These are phyloP conservation scores for Termitomyces sp. DNA, from an alignment of 768 basidiomycete species.

Conservation along the genomic window DNA sequence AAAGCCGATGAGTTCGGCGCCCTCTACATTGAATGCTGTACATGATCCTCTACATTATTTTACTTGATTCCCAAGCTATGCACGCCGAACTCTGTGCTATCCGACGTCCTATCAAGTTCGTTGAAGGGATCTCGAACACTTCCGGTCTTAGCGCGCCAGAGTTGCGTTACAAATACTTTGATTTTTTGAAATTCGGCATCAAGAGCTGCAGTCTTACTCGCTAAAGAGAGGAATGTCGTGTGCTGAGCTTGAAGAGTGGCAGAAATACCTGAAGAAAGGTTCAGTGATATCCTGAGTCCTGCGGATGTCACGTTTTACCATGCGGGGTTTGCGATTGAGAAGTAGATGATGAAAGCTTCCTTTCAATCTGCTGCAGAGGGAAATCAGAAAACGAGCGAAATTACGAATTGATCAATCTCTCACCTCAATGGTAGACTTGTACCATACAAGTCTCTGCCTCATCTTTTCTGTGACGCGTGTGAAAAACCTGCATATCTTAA, in stretches of 20 bases:
- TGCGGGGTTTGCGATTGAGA: slow-evolving; percentile 72
- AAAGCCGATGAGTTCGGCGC: not conserved
- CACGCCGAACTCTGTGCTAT: slow-evolving; percentile 35
- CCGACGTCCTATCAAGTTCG: slow-evolving; percentile 29
- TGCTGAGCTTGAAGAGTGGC: slow-evolving; percentile 80
- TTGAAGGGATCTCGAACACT: slow-evolving; percentile 83
- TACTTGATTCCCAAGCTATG: slow-evolving; percentile 37
- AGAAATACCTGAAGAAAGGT: slow-evolving; percentile 43
- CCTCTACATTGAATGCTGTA: not conserved
- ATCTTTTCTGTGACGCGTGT: slow-evolving; percentile 66
- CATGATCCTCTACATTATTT: not conserved
- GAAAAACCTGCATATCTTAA: slow-evolving; percentile 53
- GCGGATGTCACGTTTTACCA: slow-evolving; percentile 32
- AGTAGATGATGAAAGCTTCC: slow-evolving; percentile 67
- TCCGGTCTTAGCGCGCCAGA: slow-evolving; percentile 77
- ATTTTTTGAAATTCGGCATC: slow-evolving; percentile 75
- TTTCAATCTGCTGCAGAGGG: slow-evolving; percentile 66
- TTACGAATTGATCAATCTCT: slow-evolving; percentile 2
- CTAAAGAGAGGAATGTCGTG: slow-evolving; percentile 69
- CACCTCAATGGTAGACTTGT: slow-evolving; percentile 78
- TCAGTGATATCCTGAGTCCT: not conserved
- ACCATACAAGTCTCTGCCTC: slow-evolving; percentile 69
- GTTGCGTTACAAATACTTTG: slow-evolving; percentile 67
- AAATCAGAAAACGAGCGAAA: not conserved
- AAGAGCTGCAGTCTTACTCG: slow-evolving; percentile 67